These are phyloP conservation scores for Solanum chacoense DNA, from an alignment of 305 asterid species.

Conservation along the genomic window DNA sequence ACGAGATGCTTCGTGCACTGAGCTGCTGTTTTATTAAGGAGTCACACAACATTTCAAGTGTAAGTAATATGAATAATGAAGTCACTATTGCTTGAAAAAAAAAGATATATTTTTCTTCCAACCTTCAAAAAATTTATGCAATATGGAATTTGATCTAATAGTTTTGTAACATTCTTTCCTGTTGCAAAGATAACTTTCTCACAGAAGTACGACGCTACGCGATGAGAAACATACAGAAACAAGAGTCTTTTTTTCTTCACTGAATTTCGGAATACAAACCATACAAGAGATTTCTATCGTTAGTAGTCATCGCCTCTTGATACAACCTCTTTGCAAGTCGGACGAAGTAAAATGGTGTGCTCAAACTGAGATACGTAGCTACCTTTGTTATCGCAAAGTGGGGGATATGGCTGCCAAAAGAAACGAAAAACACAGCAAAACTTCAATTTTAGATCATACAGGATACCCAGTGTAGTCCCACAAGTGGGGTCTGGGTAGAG, in stretches of 20 bases:
- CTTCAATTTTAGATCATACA: not conserved
- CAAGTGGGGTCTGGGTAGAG: not conserved
- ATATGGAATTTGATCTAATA: not conserved
- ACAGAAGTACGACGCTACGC: not conserved
- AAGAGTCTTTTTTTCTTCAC: not conserved
- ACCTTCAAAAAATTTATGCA: not conserved
- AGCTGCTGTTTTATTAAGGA: not conserved
- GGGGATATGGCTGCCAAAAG: constrained; percentile 78
- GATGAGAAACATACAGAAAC: not conserved
- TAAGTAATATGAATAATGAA: not conserved
- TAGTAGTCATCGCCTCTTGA: constrained; percentile 96
- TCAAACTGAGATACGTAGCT: constrained; percentile 92
- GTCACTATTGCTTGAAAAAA: not conserved
- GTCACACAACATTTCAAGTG: not conserved
- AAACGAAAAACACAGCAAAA: not conserved
- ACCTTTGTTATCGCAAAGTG: constrained; percentile 84
- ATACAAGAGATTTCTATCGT: constrained; percentile 8
- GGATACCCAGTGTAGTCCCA: not conserved
- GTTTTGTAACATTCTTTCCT: not conserved
- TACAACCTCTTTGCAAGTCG: constrained; percentile 96
- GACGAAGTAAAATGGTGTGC: constrained; percentile 95
- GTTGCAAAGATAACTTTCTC: not conserved
- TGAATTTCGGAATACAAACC: not conserved
- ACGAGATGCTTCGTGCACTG: not conserved
- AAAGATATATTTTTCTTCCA: not conserved